phyloP scores from a whole-genome alignment of 2,329 filamentous ascomycete genomes.

The Ceratocystis alfenasii region DNA sequence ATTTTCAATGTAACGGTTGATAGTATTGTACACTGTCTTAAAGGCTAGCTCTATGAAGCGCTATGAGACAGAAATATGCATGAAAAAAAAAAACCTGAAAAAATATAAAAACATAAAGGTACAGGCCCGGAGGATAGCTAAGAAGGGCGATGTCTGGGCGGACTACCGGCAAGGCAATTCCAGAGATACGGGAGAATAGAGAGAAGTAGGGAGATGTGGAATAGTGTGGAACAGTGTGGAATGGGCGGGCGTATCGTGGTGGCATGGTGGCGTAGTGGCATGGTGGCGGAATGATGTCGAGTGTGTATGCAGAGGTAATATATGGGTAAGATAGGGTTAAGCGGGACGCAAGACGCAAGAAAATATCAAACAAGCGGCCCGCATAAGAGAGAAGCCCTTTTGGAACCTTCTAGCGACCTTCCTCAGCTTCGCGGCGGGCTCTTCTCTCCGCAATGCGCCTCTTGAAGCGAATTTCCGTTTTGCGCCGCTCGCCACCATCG shows the following conservation, averaged over 20 bases:
- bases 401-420: constrained; percentile 26
- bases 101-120: neutral
- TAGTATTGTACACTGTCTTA: constrained; percentile 10
- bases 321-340: neutral
- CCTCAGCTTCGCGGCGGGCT: constrained; percentile 44
- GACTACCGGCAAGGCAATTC: neutral
- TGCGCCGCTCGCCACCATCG: constrained; percentile 87
- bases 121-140: neutral
- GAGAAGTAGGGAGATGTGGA: too few relatives aligned
- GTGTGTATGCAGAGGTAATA: too few relatives aligned
- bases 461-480: constrained; percentile 77
- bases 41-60: neutral
- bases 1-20: neutral
- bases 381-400: neutral
- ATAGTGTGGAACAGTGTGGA: too few relatives aligned
- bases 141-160: neutral
- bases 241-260: too few relatives aligned
- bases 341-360: neutral
- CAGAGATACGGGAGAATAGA: too few relatives aligned
- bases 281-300: too few relatives aligned
- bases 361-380: neutral
- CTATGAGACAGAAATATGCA: neutral
- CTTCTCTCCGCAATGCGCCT: constrained; percentile 66
- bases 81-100: neutral
- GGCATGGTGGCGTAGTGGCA: too few relatives aligned